Percentiles rank a stretch among this genome's conserved stretches.
Evolutionary conservation across 2,329 filamentous ascomycete genomes (phyloP).

Genomic region (Grosmannia clavigera): DNA sequence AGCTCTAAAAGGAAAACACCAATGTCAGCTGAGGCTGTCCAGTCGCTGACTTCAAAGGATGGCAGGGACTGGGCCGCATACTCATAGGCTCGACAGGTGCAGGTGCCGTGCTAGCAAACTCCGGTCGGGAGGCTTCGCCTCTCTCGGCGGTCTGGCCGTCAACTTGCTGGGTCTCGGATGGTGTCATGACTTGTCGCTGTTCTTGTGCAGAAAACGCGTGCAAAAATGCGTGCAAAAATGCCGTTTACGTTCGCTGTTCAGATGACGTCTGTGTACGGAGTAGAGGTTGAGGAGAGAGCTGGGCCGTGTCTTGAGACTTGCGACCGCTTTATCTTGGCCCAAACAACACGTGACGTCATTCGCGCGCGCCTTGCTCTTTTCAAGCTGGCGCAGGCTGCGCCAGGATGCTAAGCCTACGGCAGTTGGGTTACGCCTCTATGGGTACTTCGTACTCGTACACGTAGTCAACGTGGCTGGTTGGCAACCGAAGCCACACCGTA

Average conservation of each 20-base stretch:
- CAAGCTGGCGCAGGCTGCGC: no score
- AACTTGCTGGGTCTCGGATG: background rate
- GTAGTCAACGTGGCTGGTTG: background rate
- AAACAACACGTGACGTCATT: background rate
- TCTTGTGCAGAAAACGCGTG: no score
- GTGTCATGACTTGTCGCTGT: background rate
- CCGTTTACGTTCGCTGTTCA: background rate
- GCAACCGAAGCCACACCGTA: background rate
- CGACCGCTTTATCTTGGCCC: background rate
- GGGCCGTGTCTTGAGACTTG: background rate
- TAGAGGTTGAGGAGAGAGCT: background rate
- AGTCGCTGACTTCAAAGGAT: background rate
- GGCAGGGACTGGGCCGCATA: background rate
- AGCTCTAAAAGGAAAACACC: background rate
- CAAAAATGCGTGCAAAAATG: no score
- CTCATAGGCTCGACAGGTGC: constrained; percentile 1
- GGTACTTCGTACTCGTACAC: no score
- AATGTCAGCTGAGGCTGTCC: background rate
- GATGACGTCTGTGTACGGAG: background rate
- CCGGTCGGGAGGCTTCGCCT: background rate
- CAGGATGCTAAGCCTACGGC: no score
- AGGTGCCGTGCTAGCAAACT: background rate
- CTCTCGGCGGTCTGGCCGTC: background rate
- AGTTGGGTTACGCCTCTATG: no score
- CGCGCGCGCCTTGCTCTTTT: background rate